phyloP scores from a whole-genome alignment of 2,329 filamentous ascomycete species.

The Tolypocladium paradoxum region DNA sequence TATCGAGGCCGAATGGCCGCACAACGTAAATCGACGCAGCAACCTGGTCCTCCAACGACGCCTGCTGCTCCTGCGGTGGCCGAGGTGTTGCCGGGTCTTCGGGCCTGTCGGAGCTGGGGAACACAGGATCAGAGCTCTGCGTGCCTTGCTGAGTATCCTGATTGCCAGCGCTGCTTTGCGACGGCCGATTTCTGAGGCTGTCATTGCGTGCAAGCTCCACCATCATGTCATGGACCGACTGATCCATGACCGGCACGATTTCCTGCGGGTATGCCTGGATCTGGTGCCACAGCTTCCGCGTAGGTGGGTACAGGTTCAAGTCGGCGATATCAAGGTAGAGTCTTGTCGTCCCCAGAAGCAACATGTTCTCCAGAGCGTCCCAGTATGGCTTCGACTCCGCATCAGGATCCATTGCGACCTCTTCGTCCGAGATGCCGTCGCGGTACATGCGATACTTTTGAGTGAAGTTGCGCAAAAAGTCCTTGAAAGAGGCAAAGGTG shows the following conservation, averaged over 20 bases:
- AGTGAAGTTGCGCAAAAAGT: conserved; percentile 85
- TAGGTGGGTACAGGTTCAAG: conserved; percentile 84
- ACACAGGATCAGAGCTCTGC: conserved; percentile 63
- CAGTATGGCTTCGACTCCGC: conserved; percentile 75
- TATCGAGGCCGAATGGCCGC: conserved; percentile 78
- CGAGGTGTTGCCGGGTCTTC: conserved; percentile 31
- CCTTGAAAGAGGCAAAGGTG: conserved; percentile 77
- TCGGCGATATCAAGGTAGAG: conserved; percentile 85
- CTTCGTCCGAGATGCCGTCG: conserved; percentile 70
- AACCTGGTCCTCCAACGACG: conserved; percentile 69
- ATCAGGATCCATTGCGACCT: conserved; percentile 58
- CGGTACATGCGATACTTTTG: conserved; percentile 89
- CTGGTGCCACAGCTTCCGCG: conserved; percentile 91
- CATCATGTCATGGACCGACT: conserved; percentile 86
- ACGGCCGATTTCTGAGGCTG: conserved; percentile 55
- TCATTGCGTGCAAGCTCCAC: conserved; percentile 77
- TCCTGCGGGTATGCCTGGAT: conserved; percentile 89
- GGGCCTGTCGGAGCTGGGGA: conserved; percentile 68
- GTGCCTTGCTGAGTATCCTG: conserved; percentile 32
- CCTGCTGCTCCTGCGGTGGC: conserved; percentile 32
- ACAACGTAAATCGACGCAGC: conserved; percentile 74
- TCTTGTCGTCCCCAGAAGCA: conserved; percentile 70
- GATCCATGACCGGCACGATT: conserved; percentile 94
- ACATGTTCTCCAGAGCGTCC: conserved; percentile 80
- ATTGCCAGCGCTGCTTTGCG: conserved; percentile 44